Percentiles rank a stretch among this genome's conserved stretches.
phyloP scores from a whole-genome alignment of 805 yeast genomes.

The Candida rishiriensis region DNA sequence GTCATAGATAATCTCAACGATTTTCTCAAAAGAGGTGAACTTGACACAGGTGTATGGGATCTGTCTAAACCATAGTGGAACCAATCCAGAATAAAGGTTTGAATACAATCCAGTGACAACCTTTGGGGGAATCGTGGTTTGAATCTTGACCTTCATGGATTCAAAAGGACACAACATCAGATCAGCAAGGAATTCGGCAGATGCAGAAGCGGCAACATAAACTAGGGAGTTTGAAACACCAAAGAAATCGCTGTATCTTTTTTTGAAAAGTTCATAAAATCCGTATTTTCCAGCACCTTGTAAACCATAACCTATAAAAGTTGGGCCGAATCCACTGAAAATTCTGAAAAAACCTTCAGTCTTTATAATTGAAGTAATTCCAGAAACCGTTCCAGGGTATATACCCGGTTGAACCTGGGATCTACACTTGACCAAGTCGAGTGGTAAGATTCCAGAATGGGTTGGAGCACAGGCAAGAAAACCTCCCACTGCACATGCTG shows the following conservation, averaged over 20 bases:
- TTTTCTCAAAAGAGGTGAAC: conserved; percentile 90
- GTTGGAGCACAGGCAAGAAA: conserved; percentile 94
- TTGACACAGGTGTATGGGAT: conserved; percentile 99
- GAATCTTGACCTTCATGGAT: conserved; percentile 91
- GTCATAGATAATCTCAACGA: conserved; percentile 75
- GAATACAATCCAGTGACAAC: conserved; percentile 63
- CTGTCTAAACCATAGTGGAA: conserved; percentile 94
- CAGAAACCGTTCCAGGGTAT: conserved; percentile 74
- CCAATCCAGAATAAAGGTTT: conserved; percentile 74
- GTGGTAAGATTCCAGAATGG: conserved; percentile 87
- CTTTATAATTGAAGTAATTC: conserved; percentile 70
- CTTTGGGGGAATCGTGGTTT: conserved; percentile 84
- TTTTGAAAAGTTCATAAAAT: conserved; percentile 86
- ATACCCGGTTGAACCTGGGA: conserved; percentile 76
- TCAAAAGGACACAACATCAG: conserved; percentile 88
- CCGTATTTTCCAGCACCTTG: conserved; percentile 99
- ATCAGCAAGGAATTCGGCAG: conserved; percentile 94
- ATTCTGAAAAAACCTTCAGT: conserved; percentile 73
- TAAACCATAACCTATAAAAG: conserved; percentile 85
- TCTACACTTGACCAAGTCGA: conserved; percentile 91
- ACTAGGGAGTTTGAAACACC: conserved; percentile 72
- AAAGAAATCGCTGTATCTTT: conserved; percentile 60
- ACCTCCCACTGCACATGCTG: conserved; percentile 75
- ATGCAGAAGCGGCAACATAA: conserved; percentile 80
- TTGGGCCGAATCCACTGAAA: conserved; percentile 88